Conservation (phyloP, 345 rosid genomes). For the Brassica napus region DNA sequence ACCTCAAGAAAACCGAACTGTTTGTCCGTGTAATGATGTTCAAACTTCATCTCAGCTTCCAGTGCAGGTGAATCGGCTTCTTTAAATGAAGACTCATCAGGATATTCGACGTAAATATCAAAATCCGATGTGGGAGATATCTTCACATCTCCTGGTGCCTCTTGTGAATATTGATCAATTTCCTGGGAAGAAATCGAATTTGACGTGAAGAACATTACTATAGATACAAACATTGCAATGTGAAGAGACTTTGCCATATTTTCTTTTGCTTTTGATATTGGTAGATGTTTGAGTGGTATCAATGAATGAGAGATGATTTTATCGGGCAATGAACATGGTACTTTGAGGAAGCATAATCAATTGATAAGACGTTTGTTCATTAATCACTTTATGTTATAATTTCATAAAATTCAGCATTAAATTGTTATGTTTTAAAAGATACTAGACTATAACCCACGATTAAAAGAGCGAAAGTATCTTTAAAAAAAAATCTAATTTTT, state of each 20-base stretch:
- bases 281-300: not conserved
- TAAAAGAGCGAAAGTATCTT: no score
- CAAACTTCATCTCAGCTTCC: not conserved
- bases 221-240: conserved; percentile 1
- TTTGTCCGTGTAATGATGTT: not conserved
- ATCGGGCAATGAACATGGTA: not conserved
- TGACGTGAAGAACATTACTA: not conserved
- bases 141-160: not conserved
- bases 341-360: not conserved
- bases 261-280: conserved; percentile 15
- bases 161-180: conserved; percentile 1
- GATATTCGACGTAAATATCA: conserved; percentile 1
- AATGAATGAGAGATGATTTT: not conserved
- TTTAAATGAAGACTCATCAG: not conserved
- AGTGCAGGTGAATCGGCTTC: conserved; percentile 9
- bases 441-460: no score
- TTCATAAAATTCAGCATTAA: not conserved
- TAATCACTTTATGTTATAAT: not conserved
- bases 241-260: conserved; percentile 27
- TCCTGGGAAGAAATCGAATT: not conserved
- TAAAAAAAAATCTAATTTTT: no score
- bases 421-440: not conserved
- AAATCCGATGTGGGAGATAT: conserved; percentile 16
- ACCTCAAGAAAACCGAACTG: not conserved
- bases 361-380: not conserved